These are phyloP conservation scores for Coemansia sp. DNA, from an alignment of 192 early-diverging fungal genomes.

Conservation along the genomic window DNA sequence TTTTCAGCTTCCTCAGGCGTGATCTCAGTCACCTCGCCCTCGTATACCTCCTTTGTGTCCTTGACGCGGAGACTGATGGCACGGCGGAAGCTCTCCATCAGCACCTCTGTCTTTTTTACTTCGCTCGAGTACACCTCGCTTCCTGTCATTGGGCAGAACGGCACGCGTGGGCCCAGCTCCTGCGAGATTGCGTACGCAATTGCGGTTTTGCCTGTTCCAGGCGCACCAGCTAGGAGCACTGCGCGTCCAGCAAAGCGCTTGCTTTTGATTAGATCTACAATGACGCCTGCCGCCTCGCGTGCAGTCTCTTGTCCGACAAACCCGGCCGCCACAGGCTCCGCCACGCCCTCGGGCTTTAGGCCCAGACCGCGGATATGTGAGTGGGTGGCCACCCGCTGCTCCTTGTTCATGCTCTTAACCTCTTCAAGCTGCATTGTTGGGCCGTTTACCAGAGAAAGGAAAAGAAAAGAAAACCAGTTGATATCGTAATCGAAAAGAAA, in stretches of 20 bases:
- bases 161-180: slow-evolving; percentile 97
- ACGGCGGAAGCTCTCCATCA: slow-evolving; percentile 98
- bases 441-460: not conserved
- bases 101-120: slow-evolving; percentile 99
- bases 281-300: slow-evolving; percentile 91
- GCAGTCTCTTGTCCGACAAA: slow-evolving; percentile 98
- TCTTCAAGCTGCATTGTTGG: slow-evolving; percentile 85
- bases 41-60: slow-evolving; percentile 99
- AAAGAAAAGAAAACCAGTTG: not conserved
- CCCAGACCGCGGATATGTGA: slow-evolving; percentile 98
- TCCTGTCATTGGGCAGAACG: slow-evolving; percentile 99
- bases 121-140: slow-evolving; percentile 97
- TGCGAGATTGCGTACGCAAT: slow-evolving; percentile 95
- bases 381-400: slow-evolving; percentile 93
- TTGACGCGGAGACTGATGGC: slow-evolving; percentile 96
- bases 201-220: slow-evolving; percentile 98
- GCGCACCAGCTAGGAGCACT: slow-evolving; percentile 90
- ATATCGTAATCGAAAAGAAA: not conserved
- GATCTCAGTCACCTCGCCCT: slow-evolving; percentile 97
- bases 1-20: slow-evolving; percentile 98
- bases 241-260: slow-evolving; percentile 98
- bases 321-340: slow-evolving; percentile 83
- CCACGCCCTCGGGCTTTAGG: slow-evolving; percentile 79
- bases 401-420: slow-evolving; percentile 86
- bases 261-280: slow-evolving; percentile 90